A percentile compares a stretch with the other conserved stretches of the same genome.
These are phyloP conservation scores for Cryptomeria japonica DNA, from an alignment of 75 land plant genomes.

Conservation along the genomic window DNA sequence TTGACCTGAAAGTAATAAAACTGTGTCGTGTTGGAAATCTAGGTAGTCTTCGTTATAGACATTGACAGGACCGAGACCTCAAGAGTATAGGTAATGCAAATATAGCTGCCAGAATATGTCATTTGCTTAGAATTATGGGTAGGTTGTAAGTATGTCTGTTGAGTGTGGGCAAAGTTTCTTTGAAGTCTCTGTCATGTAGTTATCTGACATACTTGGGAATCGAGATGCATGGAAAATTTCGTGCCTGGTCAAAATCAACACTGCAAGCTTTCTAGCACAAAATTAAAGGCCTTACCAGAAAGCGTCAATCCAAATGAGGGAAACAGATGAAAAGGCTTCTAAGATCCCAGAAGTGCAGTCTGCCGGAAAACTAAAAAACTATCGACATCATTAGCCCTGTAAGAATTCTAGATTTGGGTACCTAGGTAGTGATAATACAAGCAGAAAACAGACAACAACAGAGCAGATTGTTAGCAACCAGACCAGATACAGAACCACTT, in stretches of 20 bases:
- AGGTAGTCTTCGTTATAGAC: neutral
- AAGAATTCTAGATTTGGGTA: neutral
- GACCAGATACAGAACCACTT: neutral
- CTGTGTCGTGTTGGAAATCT: neutral
- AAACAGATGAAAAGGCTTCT: neutral
- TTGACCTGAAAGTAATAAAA: neutral
- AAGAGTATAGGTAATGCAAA: neutral
- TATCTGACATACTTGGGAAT: neutral
- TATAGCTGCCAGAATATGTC: neutral
- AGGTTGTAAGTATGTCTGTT: neutral
- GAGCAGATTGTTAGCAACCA: neutral
- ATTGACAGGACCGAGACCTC: neutral
- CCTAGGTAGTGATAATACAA: neutral
- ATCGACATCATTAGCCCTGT: neutral
- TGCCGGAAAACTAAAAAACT: neutral
- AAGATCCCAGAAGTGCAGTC: neutral
- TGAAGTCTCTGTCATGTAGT: neutral
- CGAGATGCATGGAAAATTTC: neutral
- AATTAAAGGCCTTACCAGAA: neutral
- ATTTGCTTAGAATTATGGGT: neutral
- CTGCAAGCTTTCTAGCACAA: neutral
- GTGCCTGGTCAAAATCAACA: constrained; percentile 4
- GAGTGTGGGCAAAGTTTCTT: neutral
- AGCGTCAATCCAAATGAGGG: neutral
- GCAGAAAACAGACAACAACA: neutral